phyloP scores from a whole-genome alignment of 2,329 filamentous ascomycete genomes.

The Trichoderma atrobrunneum region DNA sequence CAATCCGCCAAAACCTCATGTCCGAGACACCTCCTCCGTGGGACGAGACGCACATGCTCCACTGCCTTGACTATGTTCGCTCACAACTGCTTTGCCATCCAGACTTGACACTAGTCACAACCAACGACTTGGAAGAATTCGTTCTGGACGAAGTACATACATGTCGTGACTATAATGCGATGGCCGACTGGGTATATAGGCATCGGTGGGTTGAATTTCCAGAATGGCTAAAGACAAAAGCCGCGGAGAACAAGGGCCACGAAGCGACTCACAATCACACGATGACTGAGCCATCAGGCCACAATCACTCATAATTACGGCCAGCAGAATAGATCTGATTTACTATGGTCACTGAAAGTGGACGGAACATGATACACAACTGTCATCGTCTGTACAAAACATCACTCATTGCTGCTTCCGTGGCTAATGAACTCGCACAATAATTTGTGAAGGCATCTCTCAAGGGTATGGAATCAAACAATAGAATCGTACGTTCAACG shows the following conservation, averaged over 20 bases:
- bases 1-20: conserved; percentile 21
- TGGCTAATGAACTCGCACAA: background rate
- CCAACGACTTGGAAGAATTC: conserved; percentile 20
- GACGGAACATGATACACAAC: too few species aligned
- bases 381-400: background rate
- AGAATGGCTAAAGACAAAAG: conserved; percentile 4
- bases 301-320: background rate
- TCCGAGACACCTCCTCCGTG: conserved; percentile 7
- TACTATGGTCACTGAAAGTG: too few species aligned
- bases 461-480: background rate
- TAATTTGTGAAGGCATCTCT: background rate
- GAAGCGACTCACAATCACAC: background rate
- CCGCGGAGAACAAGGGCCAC: background rate
- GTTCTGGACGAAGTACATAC: conserved; percentile 20
- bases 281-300: background rate
- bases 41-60: conserved; percentile 22
- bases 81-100: conserved; percentile 21
- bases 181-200: conserved; percentile 21
- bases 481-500: background rate
- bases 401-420: background rate
- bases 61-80: conserved; percentile 22
- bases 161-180: conserved; percentile 19
- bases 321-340: background rate
- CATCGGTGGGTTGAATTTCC: conserved; percentile 22
- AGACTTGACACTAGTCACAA: conserved; percentile 19